These are phyloP conservation scores for Penstemon davidsonii DNA, from an alignment of 257 asterid species.

Conservation along the genomic window DNA sequence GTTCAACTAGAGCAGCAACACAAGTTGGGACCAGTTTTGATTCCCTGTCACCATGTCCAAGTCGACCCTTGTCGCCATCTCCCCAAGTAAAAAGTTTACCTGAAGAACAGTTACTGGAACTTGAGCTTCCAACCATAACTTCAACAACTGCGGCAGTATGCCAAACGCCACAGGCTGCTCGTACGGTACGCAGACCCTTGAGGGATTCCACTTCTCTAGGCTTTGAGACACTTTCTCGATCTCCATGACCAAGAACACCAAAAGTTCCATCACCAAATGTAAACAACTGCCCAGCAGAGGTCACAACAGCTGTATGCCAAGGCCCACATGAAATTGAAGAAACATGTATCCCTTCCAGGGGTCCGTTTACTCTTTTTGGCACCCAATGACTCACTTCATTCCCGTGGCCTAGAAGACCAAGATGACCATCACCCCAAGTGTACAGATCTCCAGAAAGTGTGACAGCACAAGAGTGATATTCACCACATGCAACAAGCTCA, in stretches of 20 bases:
- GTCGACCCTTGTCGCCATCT: slow-evolving; percentile 86
- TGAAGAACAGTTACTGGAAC: slow-evolving; percentile 80
- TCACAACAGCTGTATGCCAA: slow-evolving; percentile 94
- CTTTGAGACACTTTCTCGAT: slow-evolving; percentile 58
- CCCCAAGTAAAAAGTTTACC: slow-evolving; percentile 97
- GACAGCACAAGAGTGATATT: slow-evolving; percentile 88
- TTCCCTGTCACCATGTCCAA: slow-evolving; percentile 90
- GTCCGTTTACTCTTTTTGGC: slow-evolving; percentile 84
- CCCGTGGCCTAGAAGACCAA: slow-evolving; percentile 91
- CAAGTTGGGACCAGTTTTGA: slow-evolving; percentile 84
- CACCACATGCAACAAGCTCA: slow-evolving; percentile 92
- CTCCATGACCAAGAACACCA: slow-evolving; percentile 96
- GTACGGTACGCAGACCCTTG: slow-evolving; percentile 87
- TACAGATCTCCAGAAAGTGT: slow-evolving; percentile 89
- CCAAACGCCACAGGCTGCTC: slow-evolving; percentile 95
- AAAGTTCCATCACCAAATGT: slow-evolving; percentile 95
- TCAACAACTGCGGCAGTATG: slow-evolving; percentile 97
- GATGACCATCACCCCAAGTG: slow-evolving; percentile 93
- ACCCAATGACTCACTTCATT: slow-evolving; percentile 92
- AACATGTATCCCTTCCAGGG: slow-evolving; percentile 81
- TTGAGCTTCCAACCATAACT: slow-evolving; percentile 86
- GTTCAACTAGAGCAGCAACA: slow-evolving; percentile 91
- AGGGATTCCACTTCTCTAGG: slow-evolving; percentile 92
- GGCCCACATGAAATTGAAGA: slow-evolving; percentile 89
- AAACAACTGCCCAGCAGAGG: slow-evolving; percentile 90